Evolutionary conservation across 345 rosid genomes (phyloP).

Genomic region (Isatis tinctoria): DNA sequence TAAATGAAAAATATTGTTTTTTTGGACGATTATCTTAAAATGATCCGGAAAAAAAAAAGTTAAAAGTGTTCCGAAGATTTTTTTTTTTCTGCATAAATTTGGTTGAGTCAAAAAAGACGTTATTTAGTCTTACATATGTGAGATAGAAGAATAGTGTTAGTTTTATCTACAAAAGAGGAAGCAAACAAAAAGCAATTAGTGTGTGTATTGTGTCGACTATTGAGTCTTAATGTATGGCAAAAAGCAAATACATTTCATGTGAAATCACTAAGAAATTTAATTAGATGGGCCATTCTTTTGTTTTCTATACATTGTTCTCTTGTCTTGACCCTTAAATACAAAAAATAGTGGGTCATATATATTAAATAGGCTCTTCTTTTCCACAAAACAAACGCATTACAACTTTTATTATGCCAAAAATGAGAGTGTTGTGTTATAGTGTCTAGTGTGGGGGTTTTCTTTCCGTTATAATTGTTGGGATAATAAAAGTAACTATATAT

Average conservation of each 20-base stretch:
- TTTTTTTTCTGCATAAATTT: background rate
- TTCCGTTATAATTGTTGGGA: background rate
- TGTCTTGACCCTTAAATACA: constrained; percentile 5
- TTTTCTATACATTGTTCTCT: background rate
- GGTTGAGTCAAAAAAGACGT: background rate
- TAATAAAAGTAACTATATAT: background rate
- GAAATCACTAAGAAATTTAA: background rate
- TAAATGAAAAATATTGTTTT: background rate
- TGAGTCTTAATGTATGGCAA: background rate
- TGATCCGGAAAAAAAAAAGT: too few relatives aligned
- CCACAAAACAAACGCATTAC: background rate
- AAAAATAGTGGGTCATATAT: background rate
- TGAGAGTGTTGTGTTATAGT: background rate
- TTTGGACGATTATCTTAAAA: background rate
- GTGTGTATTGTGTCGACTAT: background rate
- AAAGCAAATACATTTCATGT: background rate
- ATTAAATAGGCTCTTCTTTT: background rate
- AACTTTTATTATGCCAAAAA: background rate
- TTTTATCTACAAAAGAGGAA: background rate
- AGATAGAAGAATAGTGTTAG: background rate
- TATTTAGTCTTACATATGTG: background rate
- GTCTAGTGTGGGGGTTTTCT: background rate
- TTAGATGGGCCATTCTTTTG: constrained; percentile 13
- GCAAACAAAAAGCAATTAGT: background rate
- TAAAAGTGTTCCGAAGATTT: background rate